phyloP scores from a whole-genome alignment of 192 early-diverging fungal genomes.

The Backusella australiensis region DNA sequence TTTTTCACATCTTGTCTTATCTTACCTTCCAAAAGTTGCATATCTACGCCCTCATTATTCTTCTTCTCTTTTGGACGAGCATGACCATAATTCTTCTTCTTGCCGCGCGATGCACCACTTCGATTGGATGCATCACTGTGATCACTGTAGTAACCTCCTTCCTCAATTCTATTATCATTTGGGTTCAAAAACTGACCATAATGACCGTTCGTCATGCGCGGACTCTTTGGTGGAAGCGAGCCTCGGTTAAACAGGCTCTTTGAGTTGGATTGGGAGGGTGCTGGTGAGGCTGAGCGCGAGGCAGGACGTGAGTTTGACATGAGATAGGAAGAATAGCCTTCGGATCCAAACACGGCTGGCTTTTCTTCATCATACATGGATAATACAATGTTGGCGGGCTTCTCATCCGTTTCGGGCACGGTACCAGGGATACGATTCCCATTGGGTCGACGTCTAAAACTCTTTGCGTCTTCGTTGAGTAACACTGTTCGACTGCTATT shows the following conservation, averaged over 20 bases:
- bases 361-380: slow-evolving; percentile 32
- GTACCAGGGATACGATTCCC: slow-evolving; percentile 11
- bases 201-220: slow-evolving; percentile 19
- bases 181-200: slow-evolving; percentile 34
- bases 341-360: background rate
- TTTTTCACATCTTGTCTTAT: background rate
- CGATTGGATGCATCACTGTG: slow-evolving; percentile 34
- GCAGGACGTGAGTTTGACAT: slow-evolving; percentile 14
- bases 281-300: slow-evolving; percentile 24
- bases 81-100: slow-evolving; percentile 2
- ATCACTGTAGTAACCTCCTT: slow-evolving; percentile 33
- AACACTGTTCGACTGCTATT: background rate
- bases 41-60: slow-evolving; percentile 72
- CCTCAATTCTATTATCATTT: slow-evolving; percentile 16
- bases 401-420: slow-evolving; percentile 23
- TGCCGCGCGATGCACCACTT: slow-evolving; percentile 16
- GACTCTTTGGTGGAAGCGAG: slow-evolving; percentile 16
- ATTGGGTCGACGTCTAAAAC: slow-evolving; percentile 14
- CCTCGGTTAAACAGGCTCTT: slow-evolving; percentile 37
- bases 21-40: slow-evolving; percentile 69
- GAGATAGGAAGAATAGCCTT: slow-evolving; percentile 12
- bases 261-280: slow-evolving; percentile 14
- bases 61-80: slow-evolving; percentile 60
- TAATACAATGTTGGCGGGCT: slow-evolving; percentile 23
- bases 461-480: slow-evolving; percentile 10